Base-by-base conservation (phyloP, 1,284 basidiomycete species). In the Ganoderma multipileum region DNA sequence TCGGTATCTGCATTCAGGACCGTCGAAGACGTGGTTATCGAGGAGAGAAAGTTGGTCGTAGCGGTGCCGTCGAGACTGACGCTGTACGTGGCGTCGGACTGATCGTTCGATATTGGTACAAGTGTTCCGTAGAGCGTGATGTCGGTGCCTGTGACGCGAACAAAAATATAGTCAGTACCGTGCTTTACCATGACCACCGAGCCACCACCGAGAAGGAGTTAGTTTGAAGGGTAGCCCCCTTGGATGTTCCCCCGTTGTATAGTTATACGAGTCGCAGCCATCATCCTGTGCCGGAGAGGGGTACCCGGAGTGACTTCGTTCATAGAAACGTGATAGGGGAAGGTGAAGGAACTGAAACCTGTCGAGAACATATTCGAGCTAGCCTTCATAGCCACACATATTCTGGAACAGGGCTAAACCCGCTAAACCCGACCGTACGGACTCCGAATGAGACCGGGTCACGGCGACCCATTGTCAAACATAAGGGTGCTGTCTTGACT, bases 41-140 rank as follows among this genome's bases (percentile, higher is more conserved):
- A 64, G 36, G 74, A 76, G 26, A 71, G 69, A 62, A 72, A 79
- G 68, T 78, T 77, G 14, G 76, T 78, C n/a, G 77, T 78, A 8
- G 75, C 63, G 9, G 72, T 73, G 38, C 77, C 77, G 60, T 78
- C 78, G 30, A 78, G 72, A n/a, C 72, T 61, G 59, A 78, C 68
- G 8, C 76, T 72, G 55, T 77, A 77, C 2, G 75, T 69, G 23
- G 74, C 54, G 42, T 76, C 66, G 55, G 68, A 74, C 54, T 69
- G 57, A 41, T 70, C 61, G 44, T 55, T 47, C 38, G 57, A 39
- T 41, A 60, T 64, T 44, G 28, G 72, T 33, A 63, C 67, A 57
- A 77, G 71, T 41, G 76, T 77, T 23, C 79, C 79, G 61, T 72
- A 75, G 12, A 80, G 67, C 20, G 71, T 71, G 57, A 79, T 73